These are phyloP conservation scores for Claviceps purpurea DNA, from an alignment of 2,329 filamentous ascomycete genomes.

Conservation along the genomic window DNA sequence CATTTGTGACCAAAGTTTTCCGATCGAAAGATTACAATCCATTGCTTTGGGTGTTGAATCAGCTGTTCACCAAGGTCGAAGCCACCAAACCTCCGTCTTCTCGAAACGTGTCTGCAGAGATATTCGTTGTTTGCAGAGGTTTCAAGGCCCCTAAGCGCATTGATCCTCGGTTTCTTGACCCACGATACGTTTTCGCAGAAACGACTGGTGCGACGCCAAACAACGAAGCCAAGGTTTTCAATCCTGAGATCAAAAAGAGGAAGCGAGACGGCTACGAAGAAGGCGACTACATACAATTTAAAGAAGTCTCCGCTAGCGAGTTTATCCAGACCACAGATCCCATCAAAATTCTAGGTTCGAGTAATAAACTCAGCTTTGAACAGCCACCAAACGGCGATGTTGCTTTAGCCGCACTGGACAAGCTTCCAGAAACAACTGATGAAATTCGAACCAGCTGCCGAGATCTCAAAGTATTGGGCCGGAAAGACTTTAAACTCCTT, in stretches of 20 bases:
- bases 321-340: slow-evolving; percentile 92
- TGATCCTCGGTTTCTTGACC: slow-evolving; percentile 84
- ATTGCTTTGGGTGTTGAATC: slow-evolving; percentile 93
- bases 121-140: slow-evolving; percentile 92
- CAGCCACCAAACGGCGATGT: slow-evolving; percentile 73
- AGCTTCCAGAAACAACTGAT: slow-evolving; percentile 72
- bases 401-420: slow-evolving; percentile 71
- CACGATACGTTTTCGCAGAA: slow-evolving; percentile 83
- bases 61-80: slow-evolving; percentile 88
- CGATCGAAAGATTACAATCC: slow-evolving; percentile 94
- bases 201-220: slow-evolving; percentile 75
- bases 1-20: slow-evolving; percentile 96
- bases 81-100: slow-evolving; percentile 95
- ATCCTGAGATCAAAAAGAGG: slow-evolving; percentile 92
- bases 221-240: slow-evolving; percentile 96
- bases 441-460: slow-evolving; percentile 68
- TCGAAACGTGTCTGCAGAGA: slow-evolving; percentile 92
- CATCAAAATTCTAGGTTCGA: slow-evolving; percentile 75
- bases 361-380: slow-evolving; percentile 74
- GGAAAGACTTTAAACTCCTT: slow-evolving; percentile 86
- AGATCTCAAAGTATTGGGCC: slow-evolving; percentile 79
- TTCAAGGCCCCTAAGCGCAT: slow-evolving; percentile 91
- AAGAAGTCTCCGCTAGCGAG: slow-evolving; percentile 75
- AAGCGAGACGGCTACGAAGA: slow-evolving; percentile 98
- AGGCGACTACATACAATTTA: slow-evolving; percentile 84